phyloP scores from a whole-genome alignment of 2,329 filamentous ascomycete species.

The Laburnicola sp. region DNA sequence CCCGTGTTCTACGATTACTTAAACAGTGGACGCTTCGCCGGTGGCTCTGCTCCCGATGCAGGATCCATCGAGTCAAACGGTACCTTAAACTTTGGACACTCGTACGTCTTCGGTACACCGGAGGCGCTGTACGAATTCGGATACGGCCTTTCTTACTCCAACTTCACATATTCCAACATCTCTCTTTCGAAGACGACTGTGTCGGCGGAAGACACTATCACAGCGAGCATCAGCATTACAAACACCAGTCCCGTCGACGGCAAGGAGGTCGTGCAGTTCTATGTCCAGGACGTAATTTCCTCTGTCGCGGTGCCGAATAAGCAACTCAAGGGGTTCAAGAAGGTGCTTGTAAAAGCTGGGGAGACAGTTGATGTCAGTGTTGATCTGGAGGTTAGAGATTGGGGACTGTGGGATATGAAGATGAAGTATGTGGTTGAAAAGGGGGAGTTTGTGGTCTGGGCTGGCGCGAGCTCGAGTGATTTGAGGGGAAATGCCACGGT shows the following conservation, averaged over 20 bases:
- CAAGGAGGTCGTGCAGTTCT: conserved; percentile 69
- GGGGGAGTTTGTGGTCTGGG: conserved; percentile 65
- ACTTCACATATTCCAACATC: conserved; percentile 62
- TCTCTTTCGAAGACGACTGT: conserved; percentile 55
- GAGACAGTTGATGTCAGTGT: conserved; percentile 59
- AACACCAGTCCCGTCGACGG: conserved; percentile 62
- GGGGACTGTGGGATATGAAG: conserved; percentile 60
- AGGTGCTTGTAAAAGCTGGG: conserved; percentile 63
- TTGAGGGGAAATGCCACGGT: conserved; percentile 61
- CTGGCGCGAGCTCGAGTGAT: conserved; percentile 63
- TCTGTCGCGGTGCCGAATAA: conserved; percentile 67
- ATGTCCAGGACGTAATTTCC: conserved; percentile 65
- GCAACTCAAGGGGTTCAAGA: conserved; percentile 68
- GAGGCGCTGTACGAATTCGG: conserved; percentile 67
- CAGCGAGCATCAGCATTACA: conserved; percentile 63
- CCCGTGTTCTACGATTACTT: conserved; percentile 74
- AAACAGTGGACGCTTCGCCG: conserved; percentile 61
- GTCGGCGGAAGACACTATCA: conserved; percentile 58
- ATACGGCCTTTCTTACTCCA: conserved; percentile 67
- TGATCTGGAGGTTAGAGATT: conserved; percentile 53
- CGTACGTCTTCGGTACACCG: conserved; percentile 65
- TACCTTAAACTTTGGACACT: conserved; percentile 64
- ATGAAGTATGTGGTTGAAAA: conserved; percentile 76
- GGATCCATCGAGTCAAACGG: conserved; percentile 61
- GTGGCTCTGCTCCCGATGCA: conserved; percentile 50